phyloP scores from a whole-genome alignment of 306 rosid genomes.

The Quillaja saponaria region DNA sequence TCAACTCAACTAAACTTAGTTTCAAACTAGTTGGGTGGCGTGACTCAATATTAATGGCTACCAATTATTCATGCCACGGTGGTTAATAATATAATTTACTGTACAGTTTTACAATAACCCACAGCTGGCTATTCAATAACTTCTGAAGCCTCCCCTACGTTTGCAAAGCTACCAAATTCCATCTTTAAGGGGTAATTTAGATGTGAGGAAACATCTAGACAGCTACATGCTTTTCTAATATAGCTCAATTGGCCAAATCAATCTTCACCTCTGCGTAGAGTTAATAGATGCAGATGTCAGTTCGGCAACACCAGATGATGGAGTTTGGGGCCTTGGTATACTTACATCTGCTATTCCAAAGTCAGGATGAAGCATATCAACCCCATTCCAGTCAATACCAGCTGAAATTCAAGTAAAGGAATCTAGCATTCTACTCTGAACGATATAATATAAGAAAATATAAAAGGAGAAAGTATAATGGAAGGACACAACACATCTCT shows the following conservation, averaged over 20 bases:
- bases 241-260: constrained; percentile 14
- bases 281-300: constrained; percentile 52
- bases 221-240: constrained; percentile 36
- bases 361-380: constrained; percentile 71
- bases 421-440: no score
- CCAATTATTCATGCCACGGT: constrained; percentile 38
- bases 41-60: no score
- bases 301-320: constrained; percentile 50
- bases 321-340: constrained; percentile 51
- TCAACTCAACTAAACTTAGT: no score
- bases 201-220: constrained; percentile 22
- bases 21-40: no score
- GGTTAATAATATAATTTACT: constrained; percentile 37
- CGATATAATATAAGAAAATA: not conserved
- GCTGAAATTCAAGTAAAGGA: constrained; percentile 63
- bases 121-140: constrained; percentile 30
- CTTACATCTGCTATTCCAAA: constrained; percentile 38
- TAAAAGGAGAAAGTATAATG: constrained; percentile 2
- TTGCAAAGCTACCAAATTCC: constrained; percentile 36
- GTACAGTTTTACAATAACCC: constrained; percentile 47
- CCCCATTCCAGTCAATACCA: constrained; percentile 70
- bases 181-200: constrained; percentile 29
- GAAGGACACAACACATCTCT: constrained; percentile 23
- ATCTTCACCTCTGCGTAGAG: constrained; percentile 52
- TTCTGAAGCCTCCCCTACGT: constrained; percentile 27